Percentiles rank a stretch among this genome's conserved stretches.
Conservation (phyloP, 2,329 filamentous ascomycete species). For the Sclerotinia borealis region DNA sequence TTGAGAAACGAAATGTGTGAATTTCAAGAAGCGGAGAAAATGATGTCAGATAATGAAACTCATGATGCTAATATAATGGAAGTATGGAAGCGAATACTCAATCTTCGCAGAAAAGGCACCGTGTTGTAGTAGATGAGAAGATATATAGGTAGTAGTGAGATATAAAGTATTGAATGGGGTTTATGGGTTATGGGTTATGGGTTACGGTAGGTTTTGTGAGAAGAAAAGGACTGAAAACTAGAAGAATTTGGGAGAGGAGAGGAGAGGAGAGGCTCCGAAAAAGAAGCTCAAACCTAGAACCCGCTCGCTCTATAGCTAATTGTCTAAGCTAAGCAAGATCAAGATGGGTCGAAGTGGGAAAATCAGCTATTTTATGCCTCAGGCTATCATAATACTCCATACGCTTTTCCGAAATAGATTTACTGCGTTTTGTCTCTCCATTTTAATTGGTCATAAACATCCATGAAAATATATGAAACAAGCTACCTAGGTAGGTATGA, state of each 20-base stretch:
- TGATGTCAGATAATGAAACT: slow-evolving; percentile 7
- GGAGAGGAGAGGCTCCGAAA: not conserved
- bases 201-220: not conserved
- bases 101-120: no score
- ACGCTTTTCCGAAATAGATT: not conserved
- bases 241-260: not conserved
- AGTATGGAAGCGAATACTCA: not conserved
- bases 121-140: no score
- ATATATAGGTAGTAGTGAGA: not conserved
- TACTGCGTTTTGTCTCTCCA: not conserved
- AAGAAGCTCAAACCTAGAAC: not conserved
- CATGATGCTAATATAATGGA: not conserved
- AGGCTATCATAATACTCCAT: not conserved
- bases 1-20: not conserved
- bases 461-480: not conserved
- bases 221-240: not conserved
- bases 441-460: slow-evolving; percentile 7
- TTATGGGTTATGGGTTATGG: not conserved
- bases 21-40: not conserved
- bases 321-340: not conserved
- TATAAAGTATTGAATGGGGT: not conserved
- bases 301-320: not conserved
- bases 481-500: no score
- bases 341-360: not conserved
- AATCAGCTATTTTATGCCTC: no score